Percentiles rank a stretch among this genome's conserved stretches.
These are phyloP conservation scores for Hypoxylon sp. DNA, from an alignment of 2,329 filamentous ascomycete genomes.

Conservation along the genomic window DNA sequence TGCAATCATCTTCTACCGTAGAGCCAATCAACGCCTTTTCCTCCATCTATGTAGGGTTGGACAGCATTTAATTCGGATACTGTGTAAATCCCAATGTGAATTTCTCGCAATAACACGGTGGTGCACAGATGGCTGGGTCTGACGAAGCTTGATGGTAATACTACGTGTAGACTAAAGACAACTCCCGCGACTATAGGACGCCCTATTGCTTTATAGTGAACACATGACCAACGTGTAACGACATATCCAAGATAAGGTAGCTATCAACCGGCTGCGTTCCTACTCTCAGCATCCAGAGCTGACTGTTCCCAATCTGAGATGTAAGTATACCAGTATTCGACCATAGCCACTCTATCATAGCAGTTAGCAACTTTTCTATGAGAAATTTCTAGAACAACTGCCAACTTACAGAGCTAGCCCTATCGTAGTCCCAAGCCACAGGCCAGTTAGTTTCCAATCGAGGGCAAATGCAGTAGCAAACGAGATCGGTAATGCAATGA, in stretches of 20 bases:
- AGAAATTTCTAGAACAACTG: not conserved
- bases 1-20: conserved; percentile 10
- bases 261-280: conserved; percentile 63
- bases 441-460: conserved; percentile 81
- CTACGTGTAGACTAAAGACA: conserved; percentile 1
- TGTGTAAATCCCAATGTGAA: conserved; percentile 13
- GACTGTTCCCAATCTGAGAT: conserved; percentile 69
- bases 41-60: conserved; percentile 24
- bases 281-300: conserved; percentile 66
- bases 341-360: conserved; percentile 61
- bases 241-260: not conserved
- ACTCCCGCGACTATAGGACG: conserved; percentile 2
- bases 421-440: conserved; percentile 85
- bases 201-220: not conserved
- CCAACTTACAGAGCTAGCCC: conserved; percentile 73
- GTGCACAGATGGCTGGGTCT: not conserved
- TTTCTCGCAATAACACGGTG: not conserved
- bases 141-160: not conserved
- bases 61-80: conserved; percentile 19
- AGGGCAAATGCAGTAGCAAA: conserved; percentile 84
- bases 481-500: conserved; percentile 86
- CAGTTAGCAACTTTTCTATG: conserved; percentile 19
- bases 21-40: conserved; percentile 25
- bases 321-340: conserved; percentile 69
- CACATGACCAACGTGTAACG: not conserved